These are phyloP conservation scores for Cardamine chenopodiifolia DNA, from an alignment of 345 rosid genomes.

Conservation along the genomic window DNA sequence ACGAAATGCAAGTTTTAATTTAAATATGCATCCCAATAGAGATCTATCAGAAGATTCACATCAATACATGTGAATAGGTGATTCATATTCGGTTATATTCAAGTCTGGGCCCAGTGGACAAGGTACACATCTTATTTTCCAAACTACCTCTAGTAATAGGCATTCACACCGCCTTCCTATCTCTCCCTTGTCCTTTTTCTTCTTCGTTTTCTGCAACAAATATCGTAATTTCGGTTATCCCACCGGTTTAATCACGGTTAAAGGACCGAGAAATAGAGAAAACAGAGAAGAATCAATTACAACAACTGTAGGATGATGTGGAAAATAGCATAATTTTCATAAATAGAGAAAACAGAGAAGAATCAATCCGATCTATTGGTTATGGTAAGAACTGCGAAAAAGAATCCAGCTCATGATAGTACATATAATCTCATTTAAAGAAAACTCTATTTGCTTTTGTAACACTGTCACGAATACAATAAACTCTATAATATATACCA, in stretches of 20 bases:
- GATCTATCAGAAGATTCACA: constrained; percentile 10
- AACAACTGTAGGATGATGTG: no score
- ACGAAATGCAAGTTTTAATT: no score
- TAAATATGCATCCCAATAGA: background rate
- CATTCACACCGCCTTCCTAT: constrained; percentile 31
- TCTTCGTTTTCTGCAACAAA: constrained; percentile 7
- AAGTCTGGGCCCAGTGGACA: constrained; percentile 17
- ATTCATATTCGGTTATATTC: constrained; percentile 14
- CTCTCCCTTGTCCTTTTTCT: background rate
- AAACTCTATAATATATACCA: background rate
- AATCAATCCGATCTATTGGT: background rate
- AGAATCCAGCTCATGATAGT: background rate
- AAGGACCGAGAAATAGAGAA: background rate
- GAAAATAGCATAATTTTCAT: no score
- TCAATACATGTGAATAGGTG: constrained; percentile 13
- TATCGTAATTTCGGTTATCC: background rate
- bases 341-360: background rate
- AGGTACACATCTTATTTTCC: constrained; percentile 39
- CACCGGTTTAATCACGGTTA: background rate
- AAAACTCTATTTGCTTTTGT: background rate
- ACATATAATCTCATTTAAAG: background rate
- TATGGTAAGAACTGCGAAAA: background rate
- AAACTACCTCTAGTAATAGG: constrained; percentile 19
- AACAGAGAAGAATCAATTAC: background rate
- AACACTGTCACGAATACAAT: background rate